Percentiles rank a stretch among this genome's conserved stretches.
phyloP scores from a whole-genome alignment of 2,329 filamentous ascomycete genomes.

The Colletotrichum trifolii region DNA sequence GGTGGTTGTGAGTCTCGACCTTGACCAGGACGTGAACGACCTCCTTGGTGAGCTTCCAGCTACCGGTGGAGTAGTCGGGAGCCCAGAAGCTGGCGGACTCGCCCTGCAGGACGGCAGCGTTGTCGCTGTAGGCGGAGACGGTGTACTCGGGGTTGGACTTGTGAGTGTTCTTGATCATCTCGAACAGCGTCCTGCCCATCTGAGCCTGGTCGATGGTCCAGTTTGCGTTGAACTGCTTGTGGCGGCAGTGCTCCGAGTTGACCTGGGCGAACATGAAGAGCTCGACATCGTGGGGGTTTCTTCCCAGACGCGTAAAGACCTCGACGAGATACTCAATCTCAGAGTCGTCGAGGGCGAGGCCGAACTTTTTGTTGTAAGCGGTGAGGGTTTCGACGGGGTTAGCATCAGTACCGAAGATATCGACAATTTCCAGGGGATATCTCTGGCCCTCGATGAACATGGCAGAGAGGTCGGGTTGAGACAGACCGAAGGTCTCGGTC shows the following conservation, averaged over 20 bases:
- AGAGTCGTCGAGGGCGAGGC: slow-evolving; percentile 85
- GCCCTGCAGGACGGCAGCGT: slow-evolving; percentile 90
- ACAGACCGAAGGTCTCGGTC: slow-evolving; percentile 83
- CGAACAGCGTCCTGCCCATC: slow-evolving; percentile 86
- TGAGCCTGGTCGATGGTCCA: slow-evolving; percentile 92
- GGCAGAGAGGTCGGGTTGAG: slow-evolving; percentile 73
- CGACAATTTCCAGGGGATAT: slow-evolving; percentile 76
- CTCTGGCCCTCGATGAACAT: slow-evolving; percentile 81
- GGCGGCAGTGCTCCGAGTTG: slow-evolving; percentile 91
- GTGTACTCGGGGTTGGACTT: slow-evolving; percentile 82
- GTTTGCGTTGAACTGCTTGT: slow-evolving; percentile 95
- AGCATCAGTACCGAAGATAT: slow-evolving; percentile 74
- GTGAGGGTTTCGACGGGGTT: slow-evolving; percentile 78
- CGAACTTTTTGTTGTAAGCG: slow-evolving; percentile 84
- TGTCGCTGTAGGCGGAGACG: slow-evolving; percentile 97
- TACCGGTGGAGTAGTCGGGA: slow-evolving; percentile 85
- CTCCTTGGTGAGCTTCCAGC: slow-evolving; percentile 90
- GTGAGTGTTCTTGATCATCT: slow-evolving; percentile 97
- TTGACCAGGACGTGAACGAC: slow-evolving; percentile 89
- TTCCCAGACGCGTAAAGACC: slow-evolving; percentile 54
- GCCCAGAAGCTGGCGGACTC: slow-evolving; percentile 81
- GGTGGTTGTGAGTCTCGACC: slow-evolving; percentile 98
- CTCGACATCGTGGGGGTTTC: slow-evolving; percentile 87
- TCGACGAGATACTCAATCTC: slow-evolving; percentile 97
- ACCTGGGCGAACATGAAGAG: slow-evolving; percentile 99